Base-by-base conservation (phyloP, 768 basidiomycete genomes). In the Clitopilus passeckerianus region DNA sequence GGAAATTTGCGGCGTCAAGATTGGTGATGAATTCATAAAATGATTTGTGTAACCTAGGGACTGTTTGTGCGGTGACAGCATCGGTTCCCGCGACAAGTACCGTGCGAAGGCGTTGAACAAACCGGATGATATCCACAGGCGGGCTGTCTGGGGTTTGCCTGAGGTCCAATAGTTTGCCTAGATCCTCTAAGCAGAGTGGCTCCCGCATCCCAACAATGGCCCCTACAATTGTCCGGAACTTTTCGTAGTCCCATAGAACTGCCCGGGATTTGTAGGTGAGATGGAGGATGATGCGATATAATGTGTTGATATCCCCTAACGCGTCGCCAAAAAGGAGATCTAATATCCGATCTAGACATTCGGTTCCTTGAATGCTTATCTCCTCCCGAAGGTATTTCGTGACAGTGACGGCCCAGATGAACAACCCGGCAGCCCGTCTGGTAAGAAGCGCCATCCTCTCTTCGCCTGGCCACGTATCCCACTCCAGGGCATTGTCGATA, bases 361-460 rank as follows among this genome's bases (percentile, higher is more conserved):
- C 62, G 6, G 33, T 58, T 9, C 65, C 65, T 37, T 30, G 33
- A 0, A 20, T 8, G 0, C 58, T 24, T 12, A 65, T 44, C 15
- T 65, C 59, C 5, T 52, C 55, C 33, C 56, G 54, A 22, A 64
- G 7, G 46, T 63, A 61, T 22, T 59, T 50, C 1, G 53, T 16
- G 1, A 56, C 60, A 15, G 63, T 65, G 5, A 60, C 59, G 10
- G 64, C 65, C 65, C 65, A 66, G 6, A 66, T 66, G 57, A 66
- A 66, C 10, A 65, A 57, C 2, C 65, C 65, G 2, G 58, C 30
- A 1, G 65, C 60, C 9, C 44, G 60, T 5, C 34, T 27, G 7
- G 53, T 52, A 16, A 66, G 44, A 9, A 34, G 12, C 1, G 34
- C 18, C n/a, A 61, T 59, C 15, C 59, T 43, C 15, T 56, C 56